These are phyloP conservation scores for Picocystis salinarum DNA, from an alignment of 139 green algal genomes.

Conservation along the genomic window DNA sequence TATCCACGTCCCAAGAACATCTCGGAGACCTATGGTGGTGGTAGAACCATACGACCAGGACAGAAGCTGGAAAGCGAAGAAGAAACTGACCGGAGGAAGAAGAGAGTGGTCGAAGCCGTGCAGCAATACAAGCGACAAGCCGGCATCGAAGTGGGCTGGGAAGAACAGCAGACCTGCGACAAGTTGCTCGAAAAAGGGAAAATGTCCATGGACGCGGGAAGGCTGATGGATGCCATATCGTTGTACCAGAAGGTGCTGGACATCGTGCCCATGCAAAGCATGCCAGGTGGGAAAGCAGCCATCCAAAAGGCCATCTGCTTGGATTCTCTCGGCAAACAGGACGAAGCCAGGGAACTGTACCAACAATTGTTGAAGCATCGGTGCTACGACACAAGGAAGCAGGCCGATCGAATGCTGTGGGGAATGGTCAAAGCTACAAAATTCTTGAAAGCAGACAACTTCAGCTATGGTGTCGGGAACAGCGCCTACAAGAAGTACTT, in stretches of 20 bases:
- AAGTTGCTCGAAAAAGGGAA: too few relatives aligned
- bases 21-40: conserved; percentile 29
- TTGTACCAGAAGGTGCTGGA: too few relatives aligned
- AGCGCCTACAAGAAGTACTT: too few relatives aligned
- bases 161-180: too few relatives aligned
- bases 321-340: conserved; percentile 33
- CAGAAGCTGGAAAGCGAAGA: conserved; percentile 35
- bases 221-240: too few relatives aligned
- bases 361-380: conserved; percentile 4
- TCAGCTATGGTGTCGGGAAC: too few relatives aligned
- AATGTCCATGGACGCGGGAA: too few relatives aligned
- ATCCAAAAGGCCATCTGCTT: conserved; percentile 65
- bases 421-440: too few relatives aligned
- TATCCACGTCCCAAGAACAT: conserved; percentile 71
- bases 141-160: conserved; percentile 33
- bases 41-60: conserved; percentile 50
- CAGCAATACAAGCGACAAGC: conserved; percentile 3
- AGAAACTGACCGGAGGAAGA: conserved; percentile 10
- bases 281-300: conserved; percentile 36
- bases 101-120: conserved; percentile 7
- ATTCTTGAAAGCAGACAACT: too few relatives aligned
- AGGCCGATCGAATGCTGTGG: too few relatives aligned
- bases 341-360: conserved; percentile 16
- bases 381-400: too few relatives aligned
- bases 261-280: too few relatives aligned